These are phyloP conservation scores for Dryas octopetala DNA, from an alignment of 306 rosid species.

Conservation along the genomic window DNA sequence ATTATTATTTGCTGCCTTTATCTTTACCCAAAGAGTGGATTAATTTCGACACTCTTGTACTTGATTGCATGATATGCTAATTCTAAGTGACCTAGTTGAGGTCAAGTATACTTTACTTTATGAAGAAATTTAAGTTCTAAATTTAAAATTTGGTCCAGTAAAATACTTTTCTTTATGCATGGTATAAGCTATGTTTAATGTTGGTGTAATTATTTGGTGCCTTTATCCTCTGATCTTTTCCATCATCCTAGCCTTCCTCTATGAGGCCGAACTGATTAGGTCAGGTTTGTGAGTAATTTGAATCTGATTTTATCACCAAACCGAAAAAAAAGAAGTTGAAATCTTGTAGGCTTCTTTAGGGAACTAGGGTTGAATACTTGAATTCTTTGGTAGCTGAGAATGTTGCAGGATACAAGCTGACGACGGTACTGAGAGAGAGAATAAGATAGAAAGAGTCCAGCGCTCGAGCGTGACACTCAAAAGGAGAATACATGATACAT, in stretches of 20 bases:
- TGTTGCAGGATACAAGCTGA: neutral
- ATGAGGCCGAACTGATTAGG: neutral
- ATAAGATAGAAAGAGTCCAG: neutral
- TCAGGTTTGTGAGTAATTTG: neutral
- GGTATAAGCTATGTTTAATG: neutral
- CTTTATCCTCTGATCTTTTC: neutral
- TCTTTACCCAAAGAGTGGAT: neutral
- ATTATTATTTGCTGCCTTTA: neutral
- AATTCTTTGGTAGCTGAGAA: neutral
- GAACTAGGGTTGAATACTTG: neutral
- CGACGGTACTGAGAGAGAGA: neutral
- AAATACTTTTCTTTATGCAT: neutral
- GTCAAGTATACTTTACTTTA: neutral
- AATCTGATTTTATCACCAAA: neutral
- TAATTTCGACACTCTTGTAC: neutral
- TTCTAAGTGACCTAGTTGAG: neutral
- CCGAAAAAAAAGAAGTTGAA: neutral
- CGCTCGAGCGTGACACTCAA: neutral
- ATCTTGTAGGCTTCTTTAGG: neutral
- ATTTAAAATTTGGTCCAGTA: neutral
- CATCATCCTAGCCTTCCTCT: neutral
- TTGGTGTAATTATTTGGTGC: neutral
- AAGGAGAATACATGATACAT: neutral
- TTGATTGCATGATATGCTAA: neutral
- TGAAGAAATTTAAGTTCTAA: neutral